Evolutionary conservation across 805 yeast species (phyloP).

Genomic region (Maudiozyma saulgeensis): DNA sequence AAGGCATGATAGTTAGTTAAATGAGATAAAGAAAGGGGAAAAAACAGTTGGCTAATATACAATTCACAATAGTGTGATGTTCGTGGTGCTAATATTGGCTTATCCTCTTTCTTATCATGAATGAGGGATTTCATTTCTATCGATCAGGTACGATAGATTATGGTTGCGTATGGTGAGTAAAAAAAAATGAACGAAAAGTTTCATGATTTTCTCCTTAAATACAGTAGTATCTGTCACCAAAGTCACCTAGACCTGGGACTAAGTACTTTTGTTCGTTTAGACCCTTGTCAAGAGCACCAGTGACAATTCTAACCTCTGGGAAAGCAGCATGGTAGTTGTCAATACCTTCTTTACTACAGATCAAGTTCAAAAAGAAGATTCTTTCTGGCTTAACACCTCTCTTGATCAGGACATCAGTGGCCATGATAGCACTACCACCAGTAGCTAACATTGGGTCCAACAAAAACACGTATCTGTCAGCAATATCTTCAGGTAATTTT

Average conservation of each 20-base stretch:
- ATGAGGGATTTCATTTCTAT: too few species aligned
- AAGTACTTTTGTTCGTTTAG: constrained; percentile 79
- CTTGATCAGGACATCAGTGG: constrained; percentile 77
- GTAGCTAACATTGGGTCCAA: constrained; percentile 98
- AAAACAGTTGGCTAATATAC: too few species aligned
- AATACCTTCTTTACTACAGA: constrained; percentile 94
- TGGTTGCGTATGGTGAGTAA: not conserved
- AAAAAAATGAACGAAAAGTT: not conserved
- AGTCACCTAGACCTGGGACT: constrained; percentile 93
- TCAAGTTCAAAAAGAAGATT: constrained; percentile 80
- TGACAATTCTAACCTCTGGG: constrained; percentile 80
- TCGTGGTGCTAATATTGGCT: too few species aligned
- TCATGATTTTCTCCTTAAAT: constrained; percentile 33
- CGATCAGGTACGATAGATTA: too few species aligned
- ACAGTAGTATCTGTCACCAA: constrained; percentile 96
- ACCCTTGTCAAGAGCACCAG: constrained; percentile 87
- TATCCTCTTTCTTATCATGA: too few species aligned
- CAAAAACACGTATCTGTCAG: constrained; percentile 78
- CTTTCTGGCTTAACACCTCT: constrained; percentile 85
- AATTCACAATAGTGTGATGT: too few species aligned
- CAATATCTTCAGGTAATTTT: constrained; percentile 86
- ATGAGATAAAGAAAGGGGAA: constrained; percentile 39
- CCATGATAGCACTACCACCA: constrained; percentile 97
- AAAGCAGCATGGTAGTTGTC: constrained; percentile 62
- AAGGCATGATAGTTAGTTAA: constrained; percentile 64